Conservation (phyloP, 164 flowering plant genomes). For the Tetracentron sinense region DNA sequence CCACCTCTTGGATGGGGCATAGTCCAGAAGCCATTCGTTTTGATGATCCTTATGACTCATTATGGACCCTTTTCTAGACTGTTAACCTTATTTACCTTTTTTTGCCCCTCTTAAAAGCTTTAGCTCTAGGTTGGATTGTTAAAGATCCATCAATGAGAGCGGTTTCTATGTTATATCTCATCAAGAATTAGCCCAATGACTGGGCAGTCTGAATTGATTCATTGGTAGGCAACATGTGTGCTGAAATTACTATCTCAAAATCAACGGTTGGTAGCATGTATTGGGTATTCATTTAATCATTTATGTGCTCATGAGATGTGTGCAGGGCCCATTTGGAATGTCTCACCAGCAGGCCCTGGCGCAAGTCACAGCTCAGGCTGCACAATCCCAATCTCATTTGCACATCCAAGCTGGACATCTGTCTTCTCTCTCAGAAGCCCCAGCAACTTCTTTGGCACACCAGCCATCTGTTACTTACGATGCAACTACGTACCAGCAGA, state of each 20-base stretch:
- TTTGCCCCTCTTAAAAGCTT: neutral
- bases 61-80: no score
- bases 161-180: neutral
- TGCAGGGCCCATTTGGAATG: slow-evolving; percentile 81
- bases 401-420: slow-evolving; percentile 44
- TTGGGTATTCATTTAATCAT: neutral
- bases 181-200: neutral
- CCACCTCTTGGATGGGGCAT: no score
- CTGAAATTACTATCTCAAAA: neutral
- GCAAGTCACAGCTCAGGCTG: slow-evolving; percentile 92
- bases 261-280: neutral
- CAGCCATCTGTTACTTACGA: slow-evolving; percentile 22
- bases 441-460: slow-evolving; percentile 24
- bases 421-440: slow-evolving; percentile 24
- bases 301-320: slow-evolving; percentile 4
- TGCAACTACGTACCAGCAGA: slow-evolving; percentile 27
- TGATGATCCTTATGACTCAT: no score
- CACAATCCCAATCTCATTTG: slow-evolving; percentile 51
- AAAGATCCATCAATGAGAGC: neutral
- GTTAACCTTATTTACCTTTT: no score
- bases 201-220: neutral
- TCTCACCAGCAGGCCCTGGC: slow-evolving; percentile 95
- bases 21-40: no score
- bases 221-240: neutral
- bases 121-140: neutral